Evolutionary conservation across 2,329 filamentous ascomycete species (phyloP), one percentile per base, ranked within the genome.

Genomic region (Zymoseptoria passerinii): DNA sequence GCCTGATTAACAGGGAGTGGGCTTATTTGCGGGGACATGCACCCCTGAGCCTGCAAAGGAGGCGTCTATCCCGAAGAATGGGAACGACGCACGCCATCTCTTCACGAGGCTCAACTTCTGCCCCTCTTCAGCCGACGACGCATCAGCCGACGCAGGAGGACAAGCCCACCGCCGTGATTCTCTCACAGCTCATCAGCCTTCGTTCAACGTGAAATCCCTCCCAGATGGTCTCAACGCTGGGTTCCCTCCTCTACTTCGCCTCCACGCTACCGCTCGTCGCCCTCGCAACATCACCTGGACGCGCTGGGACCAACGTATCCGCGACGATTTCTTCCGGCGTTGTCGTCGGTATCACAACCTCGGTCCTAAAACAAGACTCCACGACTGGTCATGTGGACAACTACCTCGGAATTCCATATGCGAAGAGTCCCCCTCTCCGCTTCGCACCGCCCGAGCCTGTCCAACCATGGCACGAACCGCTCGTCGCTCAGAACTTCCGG

Each of bases 341-440:
- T 28, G 48, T 66, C 44, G 53, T 63, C 4, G 64, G 64, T 18
- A 66, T 62, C 4, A 61, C 58, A 7, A 64, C 64, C 28, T 35
- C 27, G 1, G 60, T 64, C 7, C 53, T 29, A 20, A 65, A 61
- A 20, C 59, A 65, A 23, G 56, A 62, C 23, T 58, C 48, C 49
- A 48, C 56, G 9, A 60, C 64, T 3, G 61, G 49, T 23, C 59
- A 53, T 19, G 63, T 58, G 4, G 61, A 65, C 20, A 50, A 62
- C 9, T 66, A 59, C 50, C 55, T 66, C 7, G 63, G 64, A 2
- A 52, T 66, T n/a, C 64, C 64, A 0, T 66, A 59, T 44, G 64
- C 64, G 1, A 56, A 60, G 27, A 55, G 51, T 13, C 64, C 64
- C 16, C 53, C 63, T 28, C 50, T 58, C 13, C 55, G 64, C 48